A percentile compares a stretch with the other conserved stretches of the same genome.
These are phyloP conservation scores for Aspergillus sp. DNA, from an alignment of 2,329 filamentous ascomycete genomes.

Conservation along the genomic window DNA sequence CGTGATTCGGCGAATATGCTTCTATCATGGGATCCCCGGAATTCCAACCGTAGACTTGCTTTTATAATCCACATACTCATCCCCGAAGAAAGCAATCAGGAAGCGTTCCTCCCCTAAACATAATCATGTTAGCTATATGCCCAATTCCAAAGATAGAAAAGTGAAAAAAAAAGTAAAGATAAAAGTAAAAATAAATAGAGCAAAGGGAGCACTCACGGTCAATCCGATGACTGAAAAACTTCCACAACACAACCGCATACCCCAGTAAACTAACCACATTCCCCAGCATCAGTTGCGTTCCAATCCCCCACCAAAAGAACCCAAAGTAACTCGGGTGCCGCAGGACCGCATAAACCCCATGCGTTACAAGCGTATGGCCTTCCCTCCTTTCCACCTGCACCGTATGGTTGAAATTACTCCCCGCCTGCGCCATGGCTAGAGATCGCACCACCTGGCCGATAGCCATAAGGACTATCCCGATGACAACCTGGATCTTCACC, in stretches of 20 bases:
- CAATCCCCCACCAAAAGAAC: conserved; percentile 98
- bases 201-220: conserved; percentile 47
- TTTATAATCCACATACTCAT: conserved; percentile 75
- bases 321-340: conserved; percentile 95
- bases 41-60: conserved; percentile 73
- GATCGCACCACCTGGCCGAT: conserved; percentile 74
- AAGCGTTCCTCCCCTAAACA: conserved; percentile 70
- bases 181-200: not conserved
- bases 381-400: conserved; percentile 69
- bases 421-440: conserved; percentile 85
- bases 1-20: not conserved
- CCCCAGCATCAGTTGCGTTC: conserved; percentile 85
- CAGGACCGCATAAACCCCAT: conserved; percentile 72
- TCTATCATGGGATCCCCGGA: conserved; percentile 62
- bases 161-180: too few species aligned
- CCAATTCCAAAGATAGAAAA: not conserved
- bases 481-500: conserved; percentile 36
- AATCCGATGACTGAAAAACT: conserved; percentile 77
- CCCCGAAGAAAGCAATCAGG: conserved; percentile 77
- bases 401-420: conserved; percentile 86
- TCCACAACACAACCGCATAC: conserved; percentile 77
- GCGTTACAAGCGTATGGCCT: conserved; percentile 77
- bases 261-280: conserved; percentile 75
- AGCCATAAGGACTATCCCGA: conserved; percentile 64
- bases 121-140: conserved; percentile 11